These are phyloP conservation scores for Smallanthus sonchifolius DNA, from an alignment of 129 eudicot genomes.

Conservation along the genomic window DNA sequence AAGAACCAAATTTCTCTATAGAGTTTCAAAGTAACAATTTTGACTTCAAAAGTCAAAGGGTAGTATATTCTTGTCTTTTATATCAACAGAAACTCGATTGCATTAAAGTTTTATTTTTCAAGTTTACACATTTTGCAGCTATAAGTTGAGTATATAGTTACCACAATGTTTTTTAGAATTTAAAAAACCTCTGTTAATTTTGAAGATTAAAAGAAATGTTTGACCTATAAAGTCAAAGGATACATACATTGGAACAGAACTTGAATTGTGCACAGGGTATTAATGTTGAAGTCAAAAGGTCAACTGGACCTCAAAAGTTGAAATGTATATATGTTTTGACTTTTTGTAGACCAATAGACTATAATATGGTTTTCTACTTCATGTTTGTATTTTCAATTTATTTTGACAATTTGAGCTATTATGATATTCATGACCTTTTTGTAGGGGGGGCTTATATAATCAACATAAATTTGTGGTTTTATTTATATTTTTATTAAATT, in stretches of 20 bases:
- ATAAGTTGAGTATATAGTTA: not conserved
- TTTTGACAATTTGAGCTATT: not conserved
- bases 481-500: not conserved
- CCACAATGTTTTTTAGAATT: not conserved
- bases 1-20: not conserved
- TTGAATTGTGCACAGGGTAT: not conserved
- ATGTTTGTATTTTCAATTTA: not conserved
- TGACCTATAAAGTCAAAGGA: not conserved
- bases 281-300: not conserved
- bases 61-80: not conserved
- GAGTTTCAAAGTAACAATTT: not conserved
- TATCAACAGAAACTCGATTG: not conserved
- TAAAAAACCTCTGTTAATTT: not conserved
- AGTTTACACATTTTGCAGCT: not conserved
- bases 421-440: not conserved
- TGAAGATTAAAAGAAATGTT: not conserved
- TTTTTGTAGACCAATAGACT: not conserved
- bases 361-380: not conserved
- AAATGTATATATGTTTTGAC: not conserved
- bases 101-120: not conserved
- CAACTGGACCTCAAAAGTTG: not conserved
- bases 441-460: not conserved
- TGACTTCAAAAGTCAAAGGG: slow-evolving; percentile 13
- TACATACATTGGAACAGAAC: not conserved
- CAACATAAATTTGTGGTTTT: not conserved